Base-by-base conservation (phyloP, 345 rosid species). In the Toxicodendron radicans region DNA sequence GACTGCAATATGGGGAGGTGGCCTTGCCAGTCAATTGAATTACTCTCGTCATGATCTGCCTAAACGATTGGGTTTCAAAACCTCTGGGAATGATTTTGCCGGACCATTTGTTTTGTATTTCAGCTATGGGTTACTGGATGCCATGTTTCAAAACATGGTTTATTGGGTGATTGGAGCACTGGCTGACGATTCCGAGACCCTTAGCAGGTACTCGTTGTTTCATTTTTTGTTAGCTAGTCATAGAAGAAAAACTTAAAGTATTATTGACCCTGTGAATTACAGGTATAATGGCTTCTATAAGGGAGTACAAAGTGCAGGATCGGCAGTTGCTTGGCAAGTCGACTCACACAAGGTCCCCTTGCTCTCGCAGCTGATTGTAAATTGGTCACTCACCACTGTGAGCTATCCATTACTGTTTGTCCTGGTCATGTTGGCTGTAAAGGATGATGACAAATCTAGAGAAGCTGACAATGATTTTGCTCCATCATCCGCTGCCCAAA, bases 231-330 rank as follows among this genome's bases (percentile, higher is more conserved):
- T 27, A 27, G 30, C 30, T 27, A 27, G 30, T 27, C 30, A 27
- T 0, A 27, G 30, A 27, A 27, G 30, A 27, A 0, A 27, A 27
- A 27, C 30, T n/a, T n/a, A n/a, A 27, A 27, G 30, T 1, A 27
- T 27, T 1, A 27, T 27, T 27, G 48, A 54, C 57, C 3, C 41
- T 24, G 7, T 48, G 17, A 46, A 23, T 53, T 74, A 79, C 84
- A 89, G 91, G 74, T 88, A 88, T 35, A 78, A 70, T 1, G 92
- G 91, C 20, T 90, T 90, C 82, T 90, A 88, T 60, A 90, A 88
- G 64, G 92, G 92, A 68, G 85, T 88, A 74, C 95, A 88, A 48
- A 90, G 92, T 72, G 95, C 92, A 58, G 92, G 91, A 13, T 75
- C 86, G 0, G 95, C 92, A 18, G 74, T 88, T 7, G 92, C 95